Conservation (phyloP, 257 asterid species). For the Oldenlandia corymbosa region DNA sequence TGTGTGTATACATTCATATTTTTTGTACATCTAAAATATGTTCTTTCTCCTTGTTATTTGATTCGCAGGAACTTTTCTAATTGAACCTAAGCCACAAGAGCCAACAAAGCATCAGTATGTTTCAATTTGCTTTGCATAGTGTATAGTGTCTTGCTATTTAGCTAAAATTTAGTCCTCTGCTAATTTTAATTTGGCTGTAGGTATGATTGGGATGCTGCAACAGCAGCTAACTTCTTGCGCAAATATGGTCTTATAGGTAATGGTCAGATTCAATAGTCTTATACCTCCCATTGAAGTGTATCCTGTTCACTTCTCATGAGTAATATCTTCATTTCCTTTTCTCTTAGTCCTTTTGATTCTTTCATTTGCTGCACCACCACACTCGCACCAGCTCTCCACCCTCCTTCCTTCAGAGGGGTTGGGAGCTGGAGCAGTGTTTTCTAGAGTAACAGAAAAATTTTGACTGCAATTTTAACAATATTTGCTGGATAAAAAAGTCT, state of each 20-base stretch:
- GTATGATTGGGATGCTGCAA: slow-evolving; percentile 99
- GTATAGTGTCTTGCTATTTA: not conserved
- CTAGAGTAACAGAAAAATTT: too few species aligned
- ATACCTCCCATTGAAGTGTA: not conserved
- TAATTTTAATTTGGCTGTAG: slow-evolving; percentile 29
- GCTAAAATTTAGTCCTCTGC: not conserved
- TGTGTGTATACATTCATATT: too few species aligned
- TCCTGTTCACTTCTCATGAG: not conserved
- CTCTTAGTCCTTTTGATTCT: too few species aligned
- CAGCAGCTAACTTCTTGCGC: slow-evolving; percentile 87
- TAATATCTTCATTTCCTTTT: not conserved
- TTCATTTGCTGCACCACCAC: too few species aligned
- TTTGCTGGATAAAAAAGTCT: too few species aligned
- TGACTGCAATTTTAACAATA: too few species aligned
- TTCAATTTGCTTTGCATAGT: slow-evolving; percentile 2
- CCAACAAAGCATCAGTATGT: slow-evolving; percentile 95
- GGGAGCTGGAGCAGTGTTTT: too few species aligned
- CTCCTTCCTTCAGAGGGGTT: too few species aligned
- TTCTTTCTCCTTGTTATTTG: slow-evolving; percentile 6
- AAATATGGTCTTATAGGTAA: slow-evolving; percentile 83
- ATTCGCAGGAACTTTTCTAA: slow-evolving; percentile 77
- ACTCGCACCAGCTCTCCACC: too few species aligned
- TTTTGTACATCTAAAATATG: too few species aligned
- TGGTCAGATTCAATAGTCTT: not conserved
- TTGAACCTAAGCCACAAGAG: slow-evolving; percentile 99